Base-by-base conservation (phyloP, 1,284 basidiomycete genomes). In the Cryptococcus sp. region DNA sequence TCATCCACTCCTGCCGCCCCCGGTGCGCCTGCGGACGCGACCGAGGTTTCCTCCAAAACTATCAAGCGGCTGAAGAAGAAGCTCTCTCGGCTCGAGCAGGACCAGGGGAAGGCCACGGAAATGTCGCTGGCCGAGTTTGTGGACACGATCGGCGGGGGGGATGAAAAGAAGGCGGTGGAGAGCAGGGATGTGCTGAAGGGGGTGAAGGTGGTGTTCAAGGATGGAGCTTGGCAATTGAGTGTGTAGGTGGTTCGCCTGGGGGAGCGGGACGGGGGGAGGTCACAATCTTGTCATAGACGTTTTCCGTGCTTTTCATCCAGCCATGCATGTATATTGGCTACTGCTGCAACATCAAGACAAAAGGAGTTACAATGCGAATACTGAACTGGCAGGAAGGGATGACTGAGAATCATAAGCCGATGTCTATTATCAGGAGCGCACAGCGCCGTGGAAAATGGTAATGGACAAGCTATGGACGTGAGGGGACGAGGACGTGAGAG, bases 11-110 rank as follows among this genome's bases (percentile, higher is more conserved):
- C 28, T 33, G 4, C 28, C 45, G 46, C 45, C 3, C 15, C 59
- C 13, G n/a, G n/a, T n/a, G n/a, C n/a, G n/a, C n/a, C n/a, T n/a
- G 36, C 50, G 2, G 50, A 50, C 3, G 51, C 60, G 3, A 63
- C 61, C 43, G 50, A 50, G 20, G 55, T 47, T 7, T 53, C 51
- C 16, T 52, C 58, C 16, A 76, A 75, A 60, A 67, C 66, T 1
- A 44, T 71, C 44, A 76, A 75, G 51, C 58, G 69, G 16, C 44
- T 75, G 28, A 66, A 66, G 46, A 76, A 76, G 52, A 67, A 69
- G 50, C 53, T 73, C 35, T 46, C 56, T 43, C 72, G 72, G 56
- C 48, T 75, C 20, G 66, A 61, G 46, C 57, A 57, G 28, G 18
- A 20, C 16, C 28, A 33, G 28, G 28, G 28, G 5, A 47, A 53